phyloP scores from a whole-genome alignment of 2,329 filamentous ascomycete genomes.

The Falciphora oryzae region DNA sequence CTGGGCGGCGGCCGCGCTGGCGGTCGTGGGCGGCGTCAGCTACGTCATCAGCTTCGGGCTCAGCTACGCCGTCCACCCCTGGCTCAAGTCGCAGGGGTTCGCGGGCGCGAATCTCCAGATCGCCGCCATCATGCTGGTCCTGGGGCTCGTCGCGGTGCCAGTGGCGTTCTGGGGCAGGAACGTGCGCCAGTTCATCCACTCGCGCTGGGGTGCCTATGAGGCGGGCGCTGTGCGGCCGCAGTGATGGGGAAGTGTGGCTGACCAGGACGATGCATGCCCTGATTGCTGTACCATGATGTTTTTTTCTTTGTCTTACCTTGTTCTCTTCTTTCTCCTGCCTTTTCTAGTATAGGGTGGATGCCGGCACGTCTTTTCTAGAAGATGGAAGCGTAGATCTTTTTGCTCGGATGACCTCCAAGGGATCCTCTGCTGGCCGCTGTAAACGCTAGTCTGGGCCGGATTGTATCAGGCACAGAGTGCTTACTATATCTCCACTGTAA shows the following conservation, averaged over 20 bases:
- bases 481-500: too few species aligned
- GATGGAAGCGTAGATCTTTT: not conserved
- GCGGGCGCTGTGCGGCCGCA: conserved; percentile 21
- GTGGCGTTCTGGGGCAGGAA: conserved; percentile 23
- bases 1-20: conserved; percentile 20
- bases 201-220: conserved; percentile 18
- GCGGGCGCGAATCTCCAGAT: conserved; percentile 15
- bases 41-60: conserved; percentile 16
- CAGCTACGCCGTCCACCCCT: conserved; percentile 14
- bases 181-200: conserved; percentile 21
- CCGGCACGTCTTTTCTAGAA: not conserved
- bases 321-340: not conserved
- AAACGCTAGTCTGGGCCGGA: too few species aligned
- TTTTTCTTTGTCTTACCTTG: not conserved
- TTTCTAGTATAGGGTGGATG: not conserved
- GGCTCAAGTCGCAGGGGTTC: conserved; percentile 12
- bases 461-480: too few species aligned
- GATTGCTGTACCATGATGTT: not conserved
- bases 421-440: too few species aligned
- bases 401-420: too few species aligned
- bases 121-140: conserved; percentile 13
- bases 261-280: not conserved
- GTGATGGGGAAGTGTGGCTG: not conserved
- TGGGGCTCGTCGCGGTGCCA: conserved; percentile 20
- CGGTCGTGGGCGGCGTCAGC: conserved; percentile 17